Base-by-base conservation (phyloP, 257 asterid genomes). In the Verbascum thapsus region DNA sequence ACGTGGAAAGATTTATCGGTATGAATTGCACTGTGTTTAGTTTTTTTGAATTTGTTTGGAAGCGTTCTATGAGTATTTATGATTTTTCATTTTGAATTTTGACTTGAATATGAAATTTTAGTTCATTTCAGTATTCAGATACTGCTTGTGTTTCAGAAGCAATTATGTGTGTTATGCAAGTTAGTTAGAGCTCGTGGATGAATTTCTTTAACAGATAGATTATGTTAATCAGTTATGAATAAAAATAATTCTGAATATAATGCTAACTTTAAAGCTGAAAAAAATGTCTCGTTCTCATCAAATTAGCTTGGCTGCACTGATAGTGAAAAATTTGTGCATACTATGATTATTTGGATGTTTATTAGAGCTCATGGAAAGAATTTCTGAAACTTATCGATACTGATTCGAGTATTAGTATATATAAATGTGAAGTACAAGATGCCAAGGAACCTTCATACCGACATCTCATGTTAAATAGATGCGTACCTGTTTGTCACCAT, bases 1-100 rank as follows among this genome's bases (percentile, higher is more conserved):
- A 94, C 96, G 41, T 94, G 96, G 96, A 88, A 81, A 67, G 96
- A 94, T 44, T 74, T 92, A 71, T 89, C 99, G 95, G 99, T 92
- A 83, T 42, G 82, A 17, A 44, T n/a, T 61, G 22, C 40, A 13
- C 47, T 66, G 18, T 16, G 15, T 49, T 15, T 18, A 23, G 1
- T 52, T 4, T 0, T 3, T 39, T 6, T 38, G 37, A 22, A 58
- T 17, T 17, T 32, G 30, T 71, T 32, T 58, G 40, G 58, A 5
- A 61, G 53, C 35, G 3, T 43, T 44, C 13, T 37, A 32, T 7
- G 39, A 20, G 53, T 42, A 6, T 26, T 22, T 11, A 23, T 47
- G 53, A 22, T 8, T 61, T 55, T 54, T 49, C 8, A 42, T 8
- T 59, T 8, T 23, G 11, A 15, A 19, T 39, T 58, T n/a, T 22